Percentiles rank a stretch among this genome's conserved stretches.
Conservation (phyloP, 306 rosid species). For the Cicer yamashitae region DNA sequence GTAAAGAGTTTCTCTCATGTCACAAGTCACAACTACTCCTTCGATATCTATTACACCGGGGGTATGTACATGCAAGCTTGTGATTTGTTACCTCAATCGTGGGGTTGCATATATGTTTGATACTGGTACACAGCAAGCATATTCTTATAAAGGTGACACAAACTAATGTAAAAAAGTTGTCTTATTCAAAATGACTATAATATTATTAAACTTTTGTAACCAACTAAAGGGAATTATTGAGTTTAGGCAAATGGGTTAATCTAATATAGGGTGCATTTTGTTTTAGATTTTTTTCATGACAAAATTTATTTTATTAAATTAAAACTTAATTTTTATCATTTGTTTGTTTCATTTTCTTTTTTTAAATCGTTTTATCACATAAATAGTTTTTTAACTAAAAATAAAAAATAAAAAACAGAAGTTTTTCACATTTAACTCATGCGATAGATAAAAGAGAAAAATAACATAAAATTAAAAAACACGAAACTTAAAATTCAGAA, state of each 20-base stretch:
- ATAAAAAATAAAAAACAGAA: no score
- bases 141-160: background rate
- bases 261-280: background rate
- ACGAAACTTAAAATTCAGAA: no score
- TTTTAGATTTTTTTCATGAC: no score
- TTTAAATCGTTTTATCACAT: no score
- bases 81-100: conserved; percentile 28
- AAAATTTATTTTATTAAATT: no score
- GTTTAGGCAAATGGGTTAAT: background rate
- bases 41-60: background rate
- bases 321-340: no score
- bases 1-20: background rate
- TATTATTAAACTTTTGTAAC: background rate
- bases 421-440: no score
- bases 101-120: conserved; percentile 13
- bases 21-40: conserved; percentile 9
- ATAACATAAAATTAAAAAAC: no score
- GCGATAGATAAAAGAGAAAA: no score
- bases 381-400: no score
- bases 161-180: background rate
- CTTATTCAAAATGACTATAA: background rate
- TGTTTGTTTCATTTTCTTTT: no score
- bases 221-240: conserved; percentile 20
- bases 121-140: background rate
- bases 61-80: conserved; percentile 3